Percentiles rank a stretch among this genome's conserved stretches.
These are phyloP conservation scores for Solanum megistacrolobum DNA, from an alignment of 257 asterid genomes.

Conservation along the genomic window DNA sequence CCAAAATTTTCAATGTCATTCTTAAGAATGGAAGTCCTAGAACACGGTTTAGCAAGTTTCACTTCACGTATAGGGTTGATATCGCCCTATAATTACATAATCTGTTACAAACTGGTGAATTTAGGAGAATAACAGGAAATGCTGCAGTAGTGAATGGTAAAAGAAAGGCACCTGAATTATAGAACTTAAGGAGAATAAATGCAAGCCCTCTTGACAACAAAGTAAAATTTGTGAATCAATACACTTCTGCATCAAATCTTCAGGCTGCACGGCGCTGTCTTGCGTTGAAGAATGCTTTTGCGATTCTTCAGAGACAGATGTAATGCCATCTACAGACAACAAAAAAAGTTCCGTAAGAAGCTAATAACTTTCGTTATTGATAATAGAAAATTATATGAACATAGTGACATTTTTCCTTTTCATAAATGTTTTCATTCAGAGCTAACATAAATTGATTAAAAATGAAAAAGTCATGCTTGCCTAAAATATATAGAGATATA, in stretches of 20 bases:
- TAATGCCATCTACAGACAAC: slow-evolving; percentile 50
- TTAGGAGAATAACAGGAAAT: slow-evolving; percentile 4
- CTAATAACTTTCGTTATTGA: neutral
- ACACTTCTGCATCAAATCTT: slow-evolving; percentile 13
- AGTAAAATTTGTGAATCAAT: slow-evolving; percentile 45
- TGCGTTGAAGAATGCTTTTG: slow-evolving; percentile 21
- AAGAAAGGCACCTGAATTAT: slow-evolving; percentile 46
- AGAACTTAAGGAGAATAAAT: slow-evolving; percentile 40
- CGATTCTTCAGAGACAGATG: slow-evolving; percentile 29
- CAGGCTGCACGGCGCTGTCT: slow-evolving; percentile 16
- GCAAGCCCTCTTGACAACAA: slow-evolving; percentile 66
- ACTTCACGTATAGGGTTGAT: slow-evolving; percentile 26
- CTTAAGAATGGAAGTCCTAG: slow-evolving; percentile 66
- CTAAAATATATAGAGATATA: slow-evolving; percentile 57
- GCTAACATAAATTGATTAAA: neutral
- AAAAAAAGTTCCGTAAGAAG: slow-evolving; percentile 14
- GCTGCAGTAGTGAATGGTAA: neutral
- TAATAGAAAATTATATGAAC: neutral
- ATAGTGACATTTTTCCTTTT: neutral
- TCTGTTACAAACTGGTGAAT: slow-evolving; percentile 10
- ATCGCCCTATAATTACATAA: slow-evolving; percentile 42
- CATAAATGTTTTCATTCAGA: neutral
- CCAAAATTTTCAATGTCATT: slow-evolving; percentile 43
- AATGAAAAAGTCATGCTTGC: slow-evolving; percentile 32
- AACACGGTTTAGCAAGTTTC: slow-evolving; percentile 65